Evolutionary conservation across 306 rosid genomes (phyloP).

Genomic region (Prosopis cineraria): DNA sequence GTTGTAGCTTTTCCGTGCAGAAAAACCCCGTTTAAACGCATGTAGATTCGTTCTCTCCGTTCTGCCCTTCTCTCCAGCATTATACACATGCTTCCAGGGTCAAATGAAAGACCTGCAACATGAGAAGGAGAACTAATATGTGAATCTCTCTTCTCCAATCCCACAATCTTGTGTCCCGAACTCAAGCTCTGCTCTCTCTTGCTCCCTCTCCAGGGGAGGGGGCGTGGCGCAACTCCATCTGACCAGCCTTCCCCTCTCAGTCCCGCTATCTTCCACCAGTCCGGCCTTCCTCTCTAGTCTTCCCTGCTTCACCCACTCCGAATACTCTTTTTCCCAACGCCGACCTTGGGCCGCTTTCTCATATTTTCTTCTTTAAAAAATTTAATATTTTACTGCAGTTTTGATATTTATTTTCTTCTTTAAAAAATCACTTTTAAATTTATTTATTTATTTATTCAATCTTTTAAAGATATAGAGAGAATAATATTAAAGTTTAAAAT

Average conservation of each 20-base stretch:
- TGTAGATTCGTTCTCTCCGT: not conserved
- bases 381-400: no score
- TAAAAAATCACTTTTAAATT: no score
- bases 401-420: no score
- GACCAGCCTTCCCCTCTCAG: not conserved
- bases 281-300: not conserved
- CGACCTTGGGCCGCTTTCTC: no score
- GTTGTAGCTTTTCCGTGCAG: not conserved
- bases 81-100: not conserved
- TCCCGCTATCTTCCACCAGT: not conserved
- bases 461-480: no score
- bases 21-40: not conserved
- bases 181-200: not conserved
- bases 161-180: not conserved
- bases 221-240: not conserved
- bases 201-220: no score
- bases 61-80: not conserved
- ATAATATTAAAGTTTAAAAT: no score
- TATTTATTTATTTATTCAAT: no score
- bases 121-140: not conserved
- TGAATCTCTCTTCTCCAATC: not conserved
- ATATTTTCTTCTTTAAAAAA: no score
- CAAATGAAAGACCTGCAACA: not conserved
- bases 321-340: no score
- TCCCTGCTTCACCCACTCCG: not conserved